These are phyloP conservation scores for Didymella lethalis DNA, from an alignment of 2,329 filamentous ascomycete genomes.

Conservation along the genomic window DNA sequence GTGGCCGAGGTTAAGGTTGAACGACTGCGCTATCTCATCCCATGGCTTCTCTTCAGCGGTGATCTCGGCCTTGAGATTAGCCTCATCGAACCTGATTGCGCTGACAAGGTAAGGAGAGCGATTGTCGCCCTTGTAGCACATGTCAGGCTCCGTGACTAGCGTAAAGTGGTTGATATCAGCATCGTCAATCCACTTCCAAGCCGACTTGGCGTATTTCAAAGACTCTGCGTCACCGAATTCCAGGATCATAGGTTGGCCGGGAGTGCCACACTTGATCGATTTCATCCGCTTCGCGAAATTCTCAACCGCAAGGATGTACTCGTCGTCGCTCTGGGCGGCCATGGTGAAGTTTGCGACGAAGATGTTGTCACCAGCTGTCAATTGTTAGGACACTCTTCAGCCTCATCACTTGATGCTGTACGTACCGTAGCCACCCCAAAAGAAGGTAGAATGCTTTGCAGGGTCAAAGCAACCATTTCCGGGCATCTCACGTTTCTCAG, in stretches of 20 bases:
- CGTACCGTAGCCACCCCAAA: slow-evolving; percentile 35
- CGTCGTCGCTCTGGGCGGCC: slow-evolving; percentile 27
- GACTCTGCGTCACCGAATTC: slow-evolving; percentile 28
- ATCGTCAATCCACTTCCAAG: slow-evolving; percentile 37
- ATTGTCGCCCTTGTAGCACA: slow-evolving; percentile 36
- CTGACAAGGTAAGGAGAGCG: slow-evolving; percentile 36
- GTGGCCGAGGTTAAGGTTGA: slow-evolving; percentile 26
- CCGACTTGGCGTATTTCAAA: slow-evolving; percentile 26
- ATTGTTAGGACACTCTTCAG: background rate
- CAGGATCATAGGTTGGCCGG: slow-evolving; percentile 24
- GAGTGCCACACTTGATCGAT: slow-evolving; percentile 30
- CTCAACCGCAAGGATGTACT: slow-evolving; percentile 34
- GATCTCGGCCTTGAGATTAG: slow-evolving; percentile 26
- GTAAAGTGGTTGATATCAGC: slow-evolving; percentile 34
- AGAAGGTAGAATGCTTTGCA: slow-evolving; percentile 24
- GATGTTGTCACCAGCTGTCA: slow-evolving; percentile 30
- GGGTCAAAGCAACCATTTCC: slow-evolving; percentile 31
- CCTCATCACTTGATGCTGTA: background rate
- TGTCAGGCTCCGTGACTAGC: slow-evolving; percentile 33
- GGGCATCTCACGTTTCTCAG: slow-evolving; percentile 28
- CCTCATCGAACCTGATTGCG: slow-evolving; percentile 29
- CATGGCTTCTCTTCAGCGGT: slow-evolving; percentile 30
- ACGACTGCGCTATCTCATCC: slow-evolving; percentile 28
- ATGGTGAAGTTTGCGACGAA: slow-evolving; percentile 37
- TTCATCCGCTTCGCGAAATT: slow-evolving; percentile 36